A percentile compares a stretch with the other conserved stretches of the same genome.
Evolutionary conservation across 805 yeast species (phyloP).

Genomic region (Kodamaea nitidulidarum): DNA sequence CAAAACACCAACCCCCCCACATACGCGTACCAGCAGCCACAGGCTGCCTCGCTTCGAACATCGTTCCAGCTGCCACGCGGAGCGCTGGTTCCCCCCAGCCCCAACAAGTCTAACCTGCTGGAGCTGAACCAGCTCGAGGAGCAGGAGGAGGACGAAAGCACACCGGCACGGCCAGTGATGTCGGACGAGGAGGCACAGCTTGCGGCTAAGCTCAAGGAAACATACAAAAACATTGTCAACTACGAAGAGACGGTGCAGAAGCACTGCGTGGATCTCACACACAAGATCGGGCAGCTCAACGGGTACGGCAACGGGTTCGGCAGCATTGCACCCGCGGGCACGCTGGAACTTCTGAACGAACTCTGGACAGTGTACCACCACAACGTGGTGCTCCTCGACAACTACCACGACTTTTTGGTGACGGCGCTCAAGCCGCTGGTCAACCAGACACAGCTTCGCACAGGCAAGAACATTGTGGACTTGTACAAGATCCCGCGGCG

Average conservation of each 20-base stretch:
- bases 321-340: constrained; percentile 17
- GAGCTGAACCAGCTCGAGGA: constrained; percentile 4
- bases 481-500: constrained; percentile 74
- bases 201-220: constrained; percentile 68
- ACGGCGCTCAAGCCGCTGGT: constrained; percentile 65
- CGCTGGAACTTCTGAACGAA: constrained; percentile 53
- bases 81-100: constrained; percentile 2
- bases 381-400: constrained; percentile 61
- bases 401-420: constrained; percentile 67
- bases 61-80: constrained; percentile 4
- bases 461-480: constrained; percentile 74
- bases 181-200: constrained; percentile 61
- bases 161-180: constrained; percentile 24
- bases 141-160: constrained; percentile 4
- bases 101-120: constrained; percentile 3
- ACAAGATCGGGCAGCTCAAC: constrained; percentile 41
- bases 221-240: constrained; percentile 64
- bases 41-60: background rate
- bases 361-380: constrained; percentile 70
- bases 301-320: constrained; percentile 3
- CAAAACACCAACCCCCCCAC: no score
- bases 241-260: constrained; percentile 68
- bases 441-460: constrained; percentile 49
- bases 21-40: no score
- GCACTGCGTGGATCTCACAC: constrained; percentile 57